Base-by-base conservation (phyloP, 176 grass and related monocot species). In the Aechmea fasciata region DNA sequence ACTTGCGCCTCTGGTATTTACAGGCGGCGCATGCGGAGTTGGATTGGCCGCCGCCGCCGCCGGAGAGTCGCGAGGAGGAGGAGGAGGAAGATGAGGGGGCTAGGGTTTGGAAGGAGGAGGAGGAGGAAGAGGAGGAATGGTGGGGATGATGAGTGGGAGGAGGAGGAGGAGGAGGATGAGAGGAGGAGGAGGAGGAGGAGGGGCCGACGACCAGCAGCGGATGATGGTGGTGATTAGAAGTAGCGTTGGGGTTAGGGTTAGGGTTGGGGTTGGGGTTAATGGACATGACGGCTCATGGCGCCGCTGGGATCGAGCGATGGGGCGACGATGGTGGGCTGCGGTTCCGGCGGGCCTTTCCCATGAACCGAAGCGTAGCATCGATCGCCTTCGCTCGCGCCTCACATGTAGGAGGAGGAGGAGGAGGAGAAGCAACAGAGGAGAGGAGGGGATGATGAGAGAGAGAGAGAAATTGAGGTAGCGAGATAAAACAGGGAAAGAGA, bases 21-120 rank as follows among this genome's bases (percentile, higher is more conserved):
- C 89, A 91, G 52, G 82, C 76, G 11, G 89, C 89, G 82, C 89
- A 91, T 13, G 85, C 89, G 68, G 80, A 61, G 78, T 55, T 84
- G 11, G 69, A 9, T 9, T 49, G 47, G 64, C 14, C 33, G 3
- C n/a, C 15, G 65, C 33, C 26, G 64, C 14, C 33, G 3, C n/a
- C 15, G 65, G 49, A 11, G 20, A 3, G 1, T 15, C n/a, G 28
- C 28, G 33, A 11, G 7, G 22, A 2, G 11, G 71, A 7, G 17
- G 67, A 41, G n/a, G 59, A 26, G 25, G 25, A 13, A 63, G 74
- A 17, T 63, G 48, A 52, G 57, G 67, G 11, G 47, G 62, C 9
- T 50, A 49, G 57, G 72, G 67, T 9, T 61, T 61, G 49, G 47
- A 80, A 87, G 3, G 52, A 22, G 48, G 75, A 87, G 3, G 52